These are phyloP conservation scores for Pythium volutum DNA, from an alignment of 352 stramenopile species.

Conservation along the genomic window DNA sequence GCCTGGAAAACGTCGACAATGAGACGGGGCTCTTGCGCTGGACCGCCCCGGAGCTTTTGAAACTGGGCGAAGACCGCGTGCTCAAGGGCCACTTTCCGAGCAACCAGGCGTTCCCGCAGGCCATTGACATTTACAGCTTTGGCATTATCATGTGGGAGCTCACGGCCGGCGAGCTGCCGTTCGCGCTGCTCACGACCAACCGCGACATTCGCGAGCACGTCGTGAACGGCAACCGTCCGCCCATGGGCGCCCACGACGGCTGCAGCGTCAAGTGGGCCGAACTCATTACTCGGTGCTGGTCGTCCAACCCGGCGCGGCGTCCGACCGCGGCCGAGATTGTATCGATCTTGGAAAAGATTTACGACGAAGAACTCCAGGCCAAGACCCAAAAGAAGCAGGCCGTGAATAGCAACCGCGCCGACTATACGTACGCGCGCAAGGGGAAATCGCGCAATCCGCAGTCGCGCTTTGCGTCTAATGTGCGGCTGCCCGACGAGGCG, in stretches of 20 bases:
- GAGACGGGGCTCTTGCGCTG: slow-evolving; percentile 61
- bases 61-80: slow-evolving; percentile 69
- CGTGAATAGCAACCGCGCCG: slow-evolving; percentile 77
- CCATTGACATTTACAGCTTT: slow-evolving; percentile 87
- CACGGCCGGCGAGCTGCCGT: slow-evolving; percentile 78
- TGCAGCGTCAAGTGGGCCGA: slow-evolving; percentile 85
- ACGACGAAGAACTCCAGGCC: slow-evolving; percentile 60
- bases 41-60: slow-evolving; percentile 78
- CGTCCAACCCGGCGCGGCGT: slow-evolving; percentile 62
- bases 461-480: slow-evolving; percentile 70
- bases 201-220: slow-evolving; percentile 75
- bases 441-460: slow-evolving; percentile 41
- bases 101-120: slow-evolving; percentile 50
- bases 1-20: slow-evolving; percentile 55
- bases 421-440: slow-evolving; percentile 73
- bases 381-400: slow-evolving; percentile 64
- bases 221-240: slow-evolving; percentile 64
- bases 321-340: slow-evolving; percentile 82
- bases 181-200: slow-evolving; percentile 61
- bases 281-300: slow-evolving; percentile 84
- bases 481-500: slow-evolving; percentile 37
- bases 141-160: slow-evolving; percentile 89
- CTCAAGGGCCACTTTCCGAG: slow-evolving; percentile 57
- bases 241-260: slow-evolving; percentile 62
- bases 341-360: slow-evolving; percentile 73